Conservation (phyloP, 2,329 filamentous ascomycete species). For the Sarocladium brachiariae region DNA sequence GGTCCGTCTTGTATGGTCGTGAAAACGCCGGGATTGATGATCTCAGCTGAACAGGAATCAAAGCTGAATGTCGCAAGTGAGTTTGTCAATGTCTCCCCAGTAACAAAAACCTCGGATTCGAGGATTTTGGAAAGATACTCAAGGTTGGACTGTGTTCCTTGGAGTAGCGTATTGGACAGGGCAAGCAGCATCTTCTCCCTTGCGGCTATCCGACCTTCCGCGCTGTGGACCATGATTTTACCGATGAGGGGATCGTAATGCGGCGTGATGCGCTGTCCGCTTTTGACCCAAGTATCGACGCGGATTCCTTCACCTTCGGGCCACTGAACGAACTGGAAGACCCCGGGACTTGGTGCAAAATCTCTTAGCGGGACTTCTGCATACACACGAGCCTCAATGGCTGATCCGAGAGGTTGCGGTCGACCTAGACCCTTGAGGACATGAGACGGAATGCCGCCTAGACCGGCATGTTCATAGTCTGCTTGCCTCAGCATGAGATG, state of each 20-base stretch:
- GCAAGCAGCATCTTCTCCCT: constrained; percentile 36
- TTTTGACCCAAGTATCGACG: constrained; percentile 57
- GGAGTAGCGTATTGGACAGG: constrained; percentile 35
- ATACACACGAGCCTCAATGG: constrained; percentile 31
- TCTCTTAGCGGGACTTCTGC: constrained; percentile 46
- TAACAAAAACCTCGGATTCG: constrained; percentile 33
- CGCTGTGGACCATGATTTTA: constrained; percentile 50
- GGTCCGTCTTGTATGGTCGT: constrained; percentile 54
- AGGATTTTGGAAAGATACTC: constrained; percentile 47
- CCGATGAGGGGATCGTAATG: constrained; percentile 51
- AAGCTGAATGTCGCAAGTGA: constrained; percentile 46
- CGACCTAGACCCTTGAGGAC: constrained; percentile 8
- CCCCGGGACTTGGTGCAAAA: constrained; percentile 51
- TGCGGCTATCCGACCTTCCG: constrained; percentile 23
- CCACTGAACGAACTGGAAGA: constrained; percentile 51
- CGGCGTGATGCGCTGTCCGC: constrained; percentile 48
- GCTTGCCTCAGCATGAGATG: constrained; percentile 31
- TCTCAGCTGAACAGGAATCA: constrained; percentile 43
- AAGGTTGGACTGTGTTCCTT: constrained; percentile 46
- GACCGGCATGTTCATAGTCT: constrained; percentile 17
- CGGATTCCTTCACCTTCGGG: constrained; percentile 38
- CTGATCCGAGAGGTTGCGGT: constrained; percentile 18
- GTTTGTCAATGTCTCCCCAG: constrained; percentile 49
- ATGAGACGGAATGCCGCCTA: constrained; percentile 4
- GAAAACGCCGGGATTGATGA: constrained; percentile 48